Conservation (phyloP, 768 basidiomycete species). For the Auriscalpium microsporum region DNA sequence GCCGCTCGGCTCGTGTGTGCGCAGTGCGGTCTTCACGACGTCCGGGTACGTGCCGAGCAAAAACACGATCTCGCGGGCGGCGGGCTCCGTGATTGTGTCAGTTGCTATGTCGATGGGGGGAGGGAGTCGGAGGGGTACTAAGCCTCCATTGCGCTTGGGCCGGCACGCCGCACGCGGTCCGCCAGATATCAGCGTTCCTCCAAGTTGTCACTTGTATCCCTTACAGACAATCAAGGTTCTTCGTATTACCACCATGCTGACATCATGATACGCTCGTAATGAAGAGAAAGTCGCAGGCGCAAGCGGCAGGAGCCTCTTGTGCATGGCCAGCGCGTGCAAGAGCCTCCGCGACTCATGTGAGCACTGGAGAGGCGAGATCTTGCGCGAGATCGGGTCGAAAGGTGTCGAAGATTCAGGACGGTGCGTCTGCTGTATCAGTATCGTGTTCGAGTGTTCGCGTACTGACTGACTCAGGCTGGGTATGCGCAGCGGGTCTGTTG, state of each 20-base stretch:
- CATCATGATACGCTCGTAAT: conserved; percentile 71
- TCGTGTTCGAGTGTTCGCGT: background rate
- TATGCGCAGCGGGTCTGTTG: conserved; percentile 66
- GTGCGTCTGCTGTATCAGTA: conserved; percentile 33
- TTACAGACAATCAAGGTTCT: too few species aligned
- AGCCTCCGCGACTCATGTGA: conserved; percentile 91
- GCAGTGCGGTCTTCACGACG: conserved; percentile 78
- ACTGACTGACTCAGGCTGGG: background rate
- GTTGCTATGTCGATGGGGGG: conserved; percentile 60
- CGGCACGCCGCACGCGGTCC: too few species aligned
- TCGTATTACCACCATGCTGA: too few species aligned
- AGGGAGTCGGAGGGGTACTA: too few species aligned
- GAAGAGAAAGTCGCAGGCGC: conserved; percentile 95
- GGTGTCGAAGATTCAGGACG: conserved; percentile 97
- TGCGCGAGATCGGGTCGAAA: conserved; percentile 93
- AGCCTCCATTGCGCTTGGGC: too few species aligned
- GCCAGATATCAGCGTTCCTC: too few species aligned
- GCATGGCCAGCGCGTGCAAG: conserved; percentile 88
- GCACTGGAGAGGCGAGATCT: conserved; percentile 90
- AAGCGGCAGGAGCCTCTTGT: too few species aligned
- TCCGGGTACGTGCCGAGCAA: conserved; percentile 89
- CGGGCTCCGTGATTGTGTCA: conserved; percentile 50
- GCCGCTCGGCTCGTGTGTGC: conserved; percentile 81
- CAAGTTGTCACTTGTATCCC: too few species aligned
- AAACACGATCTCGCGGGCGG: conserved; percentile 79